phyloP scores from a whole-genome alignment of 441 rosid species.

The Viola pubescens region DNA sequence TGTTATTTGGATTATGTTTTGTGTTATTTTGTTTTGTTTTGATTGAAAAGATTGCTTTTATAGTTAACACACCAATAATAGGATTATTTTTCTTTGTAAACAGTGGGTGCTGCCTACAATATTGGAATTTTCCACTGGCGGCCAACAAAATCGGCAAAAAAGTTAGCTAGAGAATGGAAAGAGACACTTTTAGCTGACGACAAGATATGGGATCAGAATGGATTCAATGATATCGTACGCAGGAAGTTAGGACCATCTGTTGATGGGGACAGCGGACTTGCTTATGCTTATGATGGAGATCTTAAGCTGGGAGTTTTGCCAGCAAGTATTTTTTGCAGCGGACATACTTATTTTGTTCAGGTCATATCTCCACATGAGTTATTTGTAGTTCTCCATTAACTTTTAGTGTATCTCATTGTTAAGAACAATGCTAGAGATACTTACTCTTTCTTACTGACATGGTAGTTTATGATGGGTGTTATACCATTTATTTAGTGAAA shows the following conservation, averaged over 20 bases:
- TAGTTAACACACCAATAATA: background rate
- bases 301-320: conserved; percentile 94
- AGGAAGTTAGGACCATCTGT: conserved; percentile 89
- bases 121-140: conserved; percentile 98
- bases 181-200: conserved; percentile 81
- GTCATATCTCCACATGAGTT: conserved; percentile 29
- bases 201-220: conserved; percentile 98
- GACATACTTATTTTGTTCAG: conserved; percentile 96
- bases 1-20: background rate
- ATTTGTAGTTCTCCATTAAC: background rate
- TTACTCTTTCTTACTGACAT: too few species aligned
- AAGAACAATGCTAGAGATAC: too few species aligned
- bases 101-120: conserved; percentile 91
- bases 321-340: conserved; percentile 92
- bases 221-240: conserved; percentile 78
- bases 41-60: background rate
- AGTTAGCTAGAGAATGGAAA: conserved; percentile 90
- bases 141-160: conserved; percentile 75
- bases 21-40: background rate
- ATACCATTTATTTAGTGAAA: too few species aligned
- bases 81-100: conserved; percentile 19
- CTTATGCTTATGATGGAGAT: conserved; percentile 87
- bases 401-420: background rate
- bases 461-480: too few species aligned
- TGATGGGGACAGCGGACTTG: conserved; percentile 69